These are phyloP conservation scores for Mycena kentingensis DNA, from an alignment of 768 basidiomycete species.

Conservation along the genomic window DNA sequence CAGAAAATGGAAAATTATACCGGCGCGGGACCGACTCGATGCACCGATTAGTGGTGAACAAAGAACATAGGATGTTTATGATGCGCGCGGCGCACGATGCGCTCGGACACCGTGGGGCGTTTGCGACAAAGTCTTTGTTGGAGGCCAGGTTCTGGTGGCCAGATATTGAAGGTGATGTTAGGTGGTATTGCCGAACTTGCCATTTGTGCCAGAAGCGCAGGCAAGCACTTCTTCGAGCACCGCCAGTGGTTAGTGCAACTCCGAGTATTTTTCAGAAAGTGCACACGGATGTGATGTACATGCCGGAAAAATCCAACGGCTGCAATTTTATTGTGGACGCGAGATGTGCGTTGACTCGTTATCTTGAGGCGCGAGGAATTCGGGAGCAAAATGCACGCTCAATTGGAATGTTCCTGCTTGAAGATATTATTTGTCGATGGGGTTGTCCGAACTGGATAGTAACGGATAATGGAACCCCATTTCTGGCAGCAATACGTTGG, in stretches of 20 bases:
- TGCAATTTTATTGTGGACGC: conserved; percentile 31
- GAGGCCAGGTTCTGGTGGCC: conserved; percentile 28
- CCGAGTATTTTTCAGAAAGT: conserved; percentile 30
- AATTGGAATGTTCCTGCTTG: conserved; percentile 31
- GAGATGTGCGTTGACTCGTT: conserved; percentile 24
- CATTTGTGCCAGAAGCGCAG: conserved; percentile 33
- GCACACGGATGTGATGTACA: conserved; percentile 34
- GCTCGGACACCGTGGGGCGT: conserved; percentile 21
- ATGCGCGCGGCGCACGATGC: conserved; percentile 20
- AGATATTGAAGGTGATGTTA: conserved; percentile 26
- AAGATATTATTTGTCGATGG: conserved; percentile 40
- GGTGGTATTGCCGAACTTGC: conserved; percentile 35
- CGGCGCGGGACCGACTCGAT: background rate
- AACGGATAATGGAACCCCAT: conserved; percentile 38
- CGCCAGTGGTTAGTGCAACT: conserved; percentile 29
- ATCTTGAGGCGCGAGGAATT: conserved; percentile 27
- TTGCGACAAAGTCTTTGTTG: conserved; percentile 5
- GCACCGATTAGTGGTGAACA: conserved; percentile 1
- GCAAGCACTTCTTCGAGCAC: conserved; percentile 27
- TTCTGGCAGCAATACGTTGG: conserved; percentile 27
- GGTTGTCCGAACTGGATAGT: conserved; percentile 38
- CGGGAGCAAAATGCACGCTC: conserved; percentile 23
- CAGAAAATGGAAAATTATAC: background rate
- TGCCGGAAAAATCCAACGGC: conserved; percentile 21
- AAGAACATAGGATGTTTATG: conserved; percentile 11